These are phyloP conservation scores for Vishniacozyma victoriae DNA, from an alignment of 768 basidiomycete genomes.

Conservation along the genomic window DNA sequence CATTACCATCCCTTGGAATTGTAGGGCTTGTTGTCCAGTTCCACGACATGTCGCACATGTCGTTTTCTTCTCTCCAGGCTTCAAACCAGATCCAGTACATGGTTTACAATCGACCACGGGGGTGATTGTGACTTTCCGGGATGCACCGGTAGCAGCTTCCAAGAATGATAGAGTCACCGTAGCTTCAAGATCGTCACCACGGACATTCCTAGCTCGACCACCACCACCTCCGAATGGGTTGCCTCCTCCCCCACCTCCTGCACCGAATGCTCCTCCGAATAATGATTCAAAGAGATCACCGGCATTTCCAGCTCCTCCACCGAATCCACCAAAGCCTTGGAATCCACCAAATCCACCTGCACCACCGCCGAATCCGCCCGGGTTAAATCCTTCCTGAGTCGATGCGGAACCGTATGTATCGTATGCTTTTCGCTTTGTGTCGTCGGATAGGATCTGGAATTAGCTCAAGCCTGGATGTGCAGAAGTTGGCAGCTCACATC, in stretches of 20 bases:
- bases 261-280: slow-evolving; percentile 58
- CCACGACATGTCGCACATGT: slow-evolving; percentile 78
- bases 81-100: slow-evolving; percentile 82
- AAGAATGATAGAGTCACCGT: slow-evolving; percentile 72
- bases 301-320: slow-evolving; percentile 47
- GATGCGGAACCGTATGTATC: slow-evolving; percentile 91
- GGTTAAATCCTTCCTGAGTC: slow-evolving; percentile 89
- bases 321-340: slow-evolving; percentile 57
- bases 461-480: no score
- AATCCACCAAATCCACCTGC: slow-evolving; percentile 69
- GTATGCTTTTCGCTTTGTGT: slow-evolving; percentile 81
- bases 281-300: slow-evolving; percentile 78
- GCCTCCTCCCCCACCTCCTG: slow-evolving; percentile 51
- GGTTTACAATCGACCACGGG: slow-evolving; percentile 77
- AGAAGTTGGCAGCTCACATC: slow-evolving; percentile 59
- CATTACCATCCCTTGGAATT: slow-evolving; percentile 96
- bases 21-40: slow-evolving; percentile 78
- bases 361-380: slow-evolving; percentile 68
- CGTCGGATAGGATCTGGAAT: slow-evolving; percentile 87
- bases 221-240: slow-evolving; percentile 48
- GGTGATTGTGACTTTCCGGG: slow-evolving; percentile 65
- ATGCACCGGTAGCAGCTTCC: slow-evolving; percentile 88
- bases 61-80: slow-evolving; percentile 72
- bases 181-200: slow-evolving; percentile 78
- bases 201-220: slow-evolving; percentile 48